Base-by-base conservation (phyloP, 257 asterid genomes). In the Solanum verrucosum region DNA sequence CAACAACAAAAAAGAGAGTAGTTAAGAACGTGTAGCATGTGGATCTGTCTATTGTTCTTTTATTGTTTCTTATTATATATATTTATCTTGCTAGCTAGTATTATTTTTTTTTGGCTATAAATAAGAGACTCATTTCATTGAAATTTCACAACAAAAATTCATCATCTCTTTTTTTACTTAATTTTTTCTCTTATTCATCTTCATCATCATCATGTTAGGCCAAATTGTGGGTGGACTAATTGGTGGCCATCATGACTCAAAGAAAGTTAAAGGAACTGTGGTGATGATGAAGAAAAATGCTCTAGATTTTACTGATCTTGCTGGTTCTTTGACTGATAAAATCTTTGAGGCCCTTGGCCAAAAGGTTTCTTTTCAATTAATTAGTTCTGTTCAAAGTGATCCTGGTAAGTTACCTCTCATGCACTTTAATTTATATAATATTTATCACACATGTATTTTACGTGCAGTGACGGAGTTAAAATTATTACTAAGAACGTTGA, bases 251-350 rank as follows among this genome's bases (percentile, higher is more conserved):
- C 20, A 38, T 77, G 84, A 38, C 34, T 38, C 84, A 77, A 77
- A 77, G 59, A 77, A 77, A 38, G 59, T 77, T 5, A 77, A 38
- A 38, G 84, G 84, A 77, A 77, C 21, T 77, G 84, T 77, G 59
- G 84, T 77, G 12, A 77, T 77, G 84, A 77, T 77, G 84, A 77
- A 77, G 84, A 77, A 77, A 15, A 77, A 77, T 77, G 84, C 84
- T 12, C 15, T 77, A 77, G 84, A 77, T 9, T 77, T 77, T 38
- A 77, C 84, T 77, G 84, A 77, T 77, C 52, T 77, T 7, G 84
- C 84, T 77, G 84, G 84, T 27, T 77, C 84, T 25, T 25, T 77
- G 3, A 25, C 56, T 13, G 84, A 77, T 38, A 42, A 42, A 77
- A 7, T 75, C 13, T 40, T 75, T 40, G 83, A 75, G 10, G 31